Evolutionary conservation across 495 filamentous ascomycete genomes (phyloP).

Genomic region (Penicillium salamii): DNA sequence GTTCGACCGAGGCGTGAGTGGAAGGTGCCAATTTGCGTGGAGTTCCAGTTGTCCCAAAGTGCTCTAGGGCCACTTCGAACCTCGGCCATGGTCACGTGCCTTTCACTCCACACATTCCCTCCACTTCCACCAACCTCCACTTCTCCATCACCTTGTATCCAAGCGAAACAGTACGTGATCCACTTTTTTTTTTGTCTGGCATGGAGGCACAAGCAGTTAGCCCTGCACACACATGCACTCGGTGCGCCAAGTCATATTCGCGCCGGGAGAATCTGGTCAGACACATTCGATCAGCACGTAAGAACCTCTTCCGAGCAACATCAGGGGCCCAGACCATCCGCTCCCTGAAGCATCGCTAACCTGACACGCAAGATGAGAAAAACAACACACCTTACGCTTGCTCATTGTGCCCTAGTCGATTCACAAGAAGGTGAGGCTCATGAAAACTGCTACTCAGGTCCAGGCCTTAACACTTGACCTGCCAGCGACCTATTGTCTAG

Average conservation of each 20-base stretch:
- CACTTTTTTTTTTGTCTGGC: no score
- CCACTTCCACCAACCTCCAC: neutral
- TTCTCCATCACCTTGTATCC: neutral
- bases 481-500: neutral
- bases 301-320: no score
- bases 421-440: neutral
- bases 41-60: no score
- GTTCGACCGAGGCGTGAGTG: no score
- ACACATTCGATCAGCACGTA: slow-evolving; percentile 3
- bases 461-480: no score
- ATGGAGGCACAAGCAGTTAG: no score
- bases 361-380: slow-evolving; percentile 1
- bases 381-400: slow-evolving; percentile 4
- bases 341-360: neutral
- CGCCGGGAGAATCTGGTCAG: slow-evolving; percentile 11
- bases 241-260: slow-evolving; percentile 5
- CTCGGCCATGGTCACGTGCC: neutral
- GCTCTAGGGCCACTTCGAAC: no score
- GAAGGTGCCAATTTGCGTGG: no score
- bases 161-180: no score
- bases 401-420: slow-evolving; percentile 1
- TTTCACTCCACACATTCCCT: neutral
- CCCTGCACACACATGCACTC: slow-evolving; percentile 1
- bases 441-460: no score
- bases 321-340: neutral